Conservation (phyloP, 257 asterid species). For the Forsythia viridissima region DNA sequence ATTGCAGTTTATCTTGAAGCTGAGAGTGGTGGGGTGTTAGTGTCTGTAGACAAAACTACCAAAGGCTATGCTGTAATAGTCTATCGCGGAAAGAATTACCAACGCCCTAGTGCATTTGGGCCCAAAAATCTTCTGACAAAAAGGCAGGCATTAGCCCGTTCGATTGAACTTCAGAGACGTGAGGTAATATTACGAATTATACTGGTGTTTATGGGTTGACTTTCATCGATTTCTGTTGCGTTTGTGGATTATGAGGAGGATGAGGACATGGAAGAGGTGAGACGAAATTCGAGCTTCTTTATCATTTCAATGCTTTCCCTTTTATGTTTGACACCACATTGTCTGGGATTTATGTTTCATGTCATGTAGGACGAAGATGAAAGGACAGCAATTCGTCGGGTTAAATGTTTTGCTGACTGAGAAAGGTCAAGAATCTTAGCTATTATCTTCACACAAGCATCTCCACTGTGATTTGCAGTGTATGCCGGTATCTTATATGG, state of each 20-base stretch:
- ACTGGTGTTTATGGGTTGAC: not conserved
- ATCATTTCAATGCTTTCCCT: too few relatives aligned
- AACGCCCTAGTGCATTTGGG: constrained; percentile 58
- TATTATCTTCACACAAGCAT: too few relatives aligned
- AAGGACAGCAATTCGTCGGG: not conserved
- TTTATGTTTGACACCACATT: not conserved
- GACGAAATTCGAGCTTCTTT: not conserved
- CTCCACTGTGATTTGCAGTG: too few relatives aligned
- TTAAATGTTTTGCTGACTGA: too few relatives aligned
- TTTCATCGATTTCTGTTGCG: not conserved
- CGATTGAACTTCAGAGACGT: constrained; percentile 90
- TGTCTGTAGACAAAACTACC: constrained; percentile 67
- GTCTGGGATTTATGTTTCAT: not conserved
- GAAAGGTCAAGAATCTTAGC: too few relatives aligned
- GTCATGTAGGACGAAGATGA: not conserved
- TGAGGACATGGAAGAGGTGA: constrained; percentile 35
- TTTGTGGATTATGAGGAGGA: constrained; percentile 8
- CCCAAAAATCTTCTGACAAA: constrained; percentile 75
- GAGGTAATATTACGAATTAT: constrained; percentile 50
- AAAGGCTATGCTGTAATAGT: constrained; percentile 73
- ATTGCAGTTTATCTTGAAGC: constrained; percentile 82
- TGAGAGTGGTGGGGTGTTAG: constrained; percentile 93
- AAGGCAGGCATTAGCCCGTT: constrained; percentile 89
- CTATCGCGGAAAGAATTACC: constrained; percentile 93
- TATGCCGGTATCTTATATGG: too few relatives aligned